Base-by-base conservation (phyloP, 352 stramenopile species). In the Globisporangium canariense region DNA sequence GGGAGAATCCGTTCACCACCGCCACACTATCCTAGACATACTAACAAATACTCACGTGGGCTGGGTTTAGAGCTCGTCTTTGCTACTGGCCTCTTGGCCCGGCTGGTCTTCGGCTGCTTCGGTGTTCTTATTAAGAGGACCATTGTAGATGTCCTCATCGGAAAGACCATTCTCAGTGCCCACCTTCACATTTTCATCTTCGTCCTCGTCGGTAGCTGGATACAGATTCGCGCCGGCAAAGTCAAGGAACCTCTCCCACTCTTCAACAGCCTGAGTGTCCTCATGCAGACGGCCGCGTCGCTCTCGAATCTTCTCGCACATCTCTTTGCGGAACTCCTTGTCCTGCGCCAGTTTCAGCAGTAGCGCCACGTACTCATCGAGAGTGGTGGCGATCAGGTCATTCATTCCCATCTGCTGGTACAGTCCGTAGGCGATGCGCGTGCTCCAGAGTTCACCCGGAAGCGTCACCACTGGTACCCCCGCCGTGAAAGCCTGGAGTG, bases 181-280 rank as follows among this genome's bases (percentile, higher is more conserved):
- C 14, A 45, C 16, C 6, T 30, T 16, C 25, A 14, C 45, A 56
- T 41, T 25, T 5, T 14, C 41, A 16, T 38, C n/a, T 5, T 41
- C 40, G 36, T 53, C 40, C 40, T 40, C 13, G 7, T 76, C 60
- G 1, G 36, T 65, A 9, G 62, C 78, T 3, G 75, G 58, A 16
- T 69, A 80, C 43, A 82, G 66, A 14, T 64, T 64, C 6, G 43
- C 34, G 2, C 60, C 53, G n/a, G 75, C 76, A 64, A 85, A 78
- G 13, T 90, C 72, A 28, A 93, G 77, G 55, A 93, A 91, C 40
- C 65, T 72, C 65, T 91, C 82, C 85, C 85, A 93, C 56, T 91
- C 78, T n/a, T 68, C 20, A 1, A 93, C 74, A 2, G 79, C 82
- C 11, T 67, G 45, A 18, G 22, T 3, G 58, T 87, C 76, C 59